Conservation (phyloP, 805 yeast species). For the Myxozyma monticola region DNA sequence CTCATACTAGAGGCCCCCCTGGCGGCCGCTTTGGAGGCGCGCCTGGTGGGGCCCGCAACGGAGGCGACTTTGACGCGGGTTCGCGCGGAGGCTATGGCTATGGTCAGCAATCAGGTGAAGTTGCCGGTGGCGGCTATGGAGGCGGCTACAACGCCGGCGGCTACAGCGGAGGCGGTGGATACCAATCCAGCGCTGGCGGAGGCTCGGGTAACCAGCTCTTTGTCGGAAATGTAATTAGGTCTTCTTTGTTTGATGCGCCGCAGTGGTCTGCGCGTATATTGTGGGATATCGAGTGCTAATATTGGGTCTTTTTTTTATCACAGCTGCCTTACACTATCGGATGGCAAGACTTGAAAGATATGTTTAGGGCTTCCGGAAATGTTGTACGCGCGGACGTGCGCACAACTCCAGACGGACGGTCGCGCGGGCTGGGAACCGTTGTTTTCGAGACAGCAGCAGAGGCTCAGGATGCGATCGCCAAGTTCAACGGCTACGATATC, state of each 20-base stretch:
- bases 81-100: constrained; percentile 20
- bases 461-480: constrained; percentile 69
- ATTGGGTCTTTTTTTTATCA: constrained; percentile 69
- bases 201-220: constrained; percentile 31
- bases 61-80: constrained; percentile 9
- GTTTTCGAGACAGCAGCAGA: constrained; percentile 64
- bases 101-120: too few relatives aligned
- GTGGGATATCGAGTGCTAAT: too few relatives aligned
- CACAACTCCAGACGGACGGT: constrained; percentile 64
- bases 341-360: constrained; percentile 84
- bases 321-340: constrained; percentile 78
- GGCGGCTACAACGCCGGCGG: constrained; percentile 3
- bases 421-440: constrained; percentile 86
- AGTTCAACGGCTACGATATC: constrained; percentile 65
- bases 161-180: constrained; percentile 24
- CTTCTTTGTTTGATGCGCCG: background rate
- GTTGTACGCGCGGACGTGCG: constrained; percentile 82
- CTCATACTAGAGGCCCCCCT: constrained; percentile 31
- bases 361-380: constrained; percentile 73
- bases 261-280: background rate
- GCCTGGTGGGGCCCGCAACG: background rate
- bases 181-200: constrained; percentile 2
- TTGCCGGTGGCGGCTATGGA: constrained; percentile 5
- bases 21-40: constrained; percentile 25
- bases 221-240: constrained; percentile 30